Evolutionary conservation across 148 eudicot genomes (phyloP).

Genomic region (Chenopodium formosanum): DNA sequence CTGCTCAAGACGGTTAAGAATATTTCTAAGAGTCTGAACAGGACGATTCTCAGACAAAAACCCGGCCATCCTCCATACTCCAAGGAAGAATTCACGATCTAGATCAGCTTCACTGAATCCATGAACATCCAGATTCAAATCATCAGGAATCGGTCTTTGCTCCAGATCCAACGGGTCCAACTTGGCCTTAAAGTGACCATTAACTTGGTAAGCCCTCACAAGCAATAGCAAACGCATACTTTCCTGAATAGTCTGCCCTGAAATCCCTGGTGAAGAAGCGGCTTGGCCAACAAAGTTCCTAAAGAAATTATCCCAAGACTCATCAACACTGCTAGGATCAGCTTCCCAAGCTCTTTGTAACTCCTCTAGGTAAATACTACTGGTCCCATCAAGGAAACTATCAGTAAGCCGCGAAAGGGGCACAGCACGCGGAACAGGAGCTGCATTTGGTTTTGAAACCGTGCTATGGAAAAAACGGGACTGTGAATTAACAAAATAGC

Average conservation of each 20-base stretch:
- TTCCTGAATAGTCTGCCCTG: slow-evolving; percentile 93
- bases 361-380: slow-evolving; percentile 92
- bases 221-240: slow-evolving; percentile 78
- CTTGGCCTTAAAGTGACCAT: slow-evolving; percentile 89
- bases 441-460: slow-evolving; percentile 52
- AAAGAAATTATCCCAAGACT: slow-evolving; percentile 94
- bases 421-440: slow-evolving; percentile 80
- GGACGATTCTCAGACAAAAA: slow-evolving; percentile 94
- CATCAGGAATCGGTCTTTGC: slow-evolving; percentile 63
- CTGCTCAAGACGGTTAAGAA: slow-evolving; percentile 86
- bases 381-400: slow-evolving; percentile 88
- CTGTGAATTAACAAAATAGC: slow-evolving; percentile 7
- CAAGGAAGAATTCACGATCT: slow-evolving; percentile 85
- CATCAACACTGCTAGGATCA: slow-evolving; percentile 90
- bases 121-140: slow-evolving; percentile 62
- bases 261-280: slow-evolving; percentile 68
- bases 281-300: slow-evolving; percentile 91
- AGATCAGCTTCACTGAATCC: slow-evolving; percentile 87
- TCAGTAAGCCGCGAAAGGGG: slow-evolving; percentile 84
- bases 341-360: slow-evolving; percentile 95
- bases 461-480: slow-evolving; percentile 60
- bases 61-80: slow-evolving; percentile 93
- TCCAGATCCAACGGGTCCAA: slow-evolving; percentile 75
- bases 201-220: slow-evolving; percentile 89
- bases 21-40: slow-evolving; percentile 78